A percentile compares a stretch with the other conserved stretches of the same genome.
Evolutionary conservation across 495 filamentous ascomycete genomes (phyloP).

Genomic region (Aspergillus taichungensis): DNA sequence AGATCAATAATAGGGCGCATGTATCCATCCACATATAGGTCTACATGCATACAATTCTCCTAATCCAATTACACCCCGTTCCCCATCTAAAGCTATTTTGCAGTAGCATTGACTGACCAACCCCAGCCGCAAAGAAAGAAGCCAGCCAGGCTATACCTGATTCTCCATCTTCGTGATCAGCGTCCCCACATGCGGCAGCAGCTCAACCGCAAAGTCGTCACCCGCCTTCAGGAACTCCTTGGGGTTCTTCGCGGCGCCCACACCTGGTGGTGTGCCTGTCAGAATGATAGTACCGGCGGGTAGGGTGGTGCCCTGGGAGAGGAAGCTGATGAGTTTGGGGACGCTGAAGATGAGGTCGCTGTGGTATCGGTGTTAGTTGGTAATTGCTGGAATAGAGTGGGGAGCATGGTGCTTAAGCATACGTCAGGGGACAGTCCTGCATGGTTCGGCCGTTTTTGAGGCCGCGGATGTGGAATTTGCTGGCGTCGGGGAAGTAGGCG

Average conservation of each 20-base stretch:
- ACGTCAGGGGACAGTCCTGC: constrained; percentile 54
- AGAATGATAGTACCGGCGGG: constrained; percentile 62
- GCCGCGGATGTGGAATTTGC: constrained; percentile 53
- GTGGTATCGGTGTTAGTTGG: neutral
- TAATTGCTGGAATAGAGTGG: too few relatives aligned
- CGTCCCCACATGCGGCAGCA: too few relatives aligned
- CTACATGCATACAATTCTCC: too few relatives aligned
- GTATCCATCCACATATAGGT: too few relatives aligned
- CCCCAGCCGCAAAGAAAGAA: too few relatives aligned
- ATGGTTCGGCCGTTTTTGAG: constrained; percentile 60
- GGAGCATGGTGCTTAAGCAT: constrained; percentile 11
- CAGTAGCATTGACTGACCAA: too few relatives aligned
- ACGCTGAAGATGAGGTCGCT: neutral
- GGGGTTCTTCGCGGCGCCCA: constrained; percentile 31
- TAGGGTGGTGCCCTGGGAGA: constrained; percentile 50
- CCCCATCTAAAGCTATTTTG: too few relatives aligned
- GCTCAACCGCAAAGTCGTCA: constrained; percentile 28
- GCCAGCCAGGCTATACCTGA: too few relatives aligned
- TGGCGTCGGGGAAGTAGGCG: constrained; percentile 51
- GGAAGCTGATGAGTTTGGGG: too few relatives aligned
- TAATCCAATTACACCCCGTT: too few relatives aligned
- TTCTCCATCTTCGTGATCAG: too few relatives aligned
- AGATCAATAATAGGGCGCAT: too few relatives aligned
- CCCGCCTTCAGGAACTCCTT: constrained; percentile 29
- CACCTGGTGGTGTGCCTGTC: constrained; percentile 51